These are phyloP conservation scores for Zygosaccharomyces gambellarensis DNA, from an alignment of 805 yeast species.

Conservation along the genomic window DNA sequence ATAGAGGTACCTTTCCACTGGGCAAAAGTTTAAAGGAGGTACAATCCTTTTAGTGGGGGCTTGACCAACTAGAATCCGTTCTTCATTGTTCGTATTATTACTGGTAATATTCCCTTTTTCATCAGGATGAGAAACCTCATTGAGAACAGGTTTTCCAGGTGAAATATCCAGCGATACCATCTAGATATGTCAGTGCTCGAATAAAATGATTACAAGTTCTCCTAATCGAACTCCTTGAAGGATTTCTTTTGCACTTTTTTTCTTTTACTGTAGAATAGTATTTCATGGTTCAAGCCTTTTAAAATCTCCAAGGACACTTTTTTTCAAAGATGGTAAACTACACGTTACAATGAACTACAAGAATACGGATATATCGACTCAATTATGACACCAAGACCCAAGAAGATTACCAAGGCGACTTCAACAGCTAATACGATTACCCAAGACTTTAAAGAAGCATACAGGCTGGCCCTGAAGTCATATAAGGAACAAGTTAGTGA, in stretches of 20 bases:
- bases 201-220: too few species aligned
- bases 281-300: not conserved
- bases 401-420: constrained; percentile 1
- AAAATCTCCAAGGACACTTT: not conserved
- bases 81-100: constrained; percentile 11
- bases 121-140: not conserved
- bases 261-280: not conserved
- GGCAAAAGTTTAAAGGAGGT: constrained; percentile 93
- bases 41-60: constrained; percentile 68
- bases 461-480: constrained; percentile 19
- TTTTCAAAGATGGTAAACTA: constrained; percentile 1
- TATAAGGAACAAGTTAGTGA: constrained; percentile 29
- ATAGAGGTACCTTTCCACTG: constrained; percentile 83
- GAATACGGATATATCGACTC: not conserved
- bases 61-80: constrained; percentile 35
- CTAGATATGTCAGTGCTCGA: not conserved
- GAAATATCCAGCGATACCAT: not conserved
- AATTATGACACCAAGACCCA: not conserved
- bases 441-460: constrained; percentile 29
- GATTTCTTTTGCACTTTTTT: not conserved
- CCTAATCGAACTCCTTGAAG: not conserved
- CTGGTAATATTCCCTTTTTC: not conserved
- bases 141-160: not conserved
- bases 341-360: not conserved
- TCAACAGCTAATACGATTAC: constrained; percentile 10